Percentiles rank a stretch among this genome's conserved stretches.
phyloP scores from a whole-genome alignment of 257 asterid genomes.

The Cruciata laevipes region DNA sequence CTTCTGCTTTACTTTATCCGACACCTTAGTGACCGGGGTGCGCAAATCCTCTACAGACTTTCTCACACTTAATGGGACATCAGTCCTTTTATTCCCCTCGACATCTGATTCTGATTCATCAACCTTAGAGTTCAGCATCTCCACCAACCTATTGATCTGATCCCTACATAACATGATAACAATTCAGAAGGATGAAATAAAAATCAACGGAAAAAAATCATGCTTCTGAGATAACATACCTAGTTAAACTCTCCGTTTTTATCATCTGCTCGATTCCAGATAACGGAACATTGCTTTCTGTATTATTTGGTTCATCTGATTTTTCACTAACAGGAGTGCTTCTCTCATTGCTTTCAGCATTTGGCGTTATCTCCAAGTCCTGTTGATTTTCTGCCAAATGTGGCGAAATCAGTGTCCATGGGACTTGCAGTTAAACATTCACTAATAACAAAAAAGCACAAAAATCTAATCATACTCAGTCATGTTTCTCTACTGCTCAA shows the following conservation, averaged over 20 bases:
- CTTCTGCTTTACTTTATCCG: constrained; percentile 31
- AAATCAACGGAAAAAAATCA: neutral
- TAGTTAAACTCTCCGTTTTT: constrained; percentile 52
- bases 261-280: constrained; percentile 64
- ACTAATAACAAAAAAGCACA: neutral
- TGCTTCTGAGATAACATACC: constrained; percentile 28
- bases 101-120: constrained; percentile 19
- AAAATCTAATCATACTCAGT: neutral
- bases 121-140: constrained; percentile 50
- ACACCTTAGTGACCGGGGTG: constrained; percentile 31
- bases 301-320: constrained; percentile 21
- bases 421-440: neutral
- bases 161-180: constrained; percentile 43
- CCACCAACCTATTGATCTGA: constrained; percentile 55
- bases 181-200: neutral
- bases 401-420: neutral
- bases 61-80: constrained; percentile 26
- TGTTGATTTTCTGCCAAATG: constrained; percentile 13
- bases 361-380: constrained; percentile 15
- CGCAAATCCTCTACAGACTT: constrained; percentile 28
- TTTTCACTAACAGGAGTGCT: constrained; percentile 31
- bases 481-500: too few species aligned
- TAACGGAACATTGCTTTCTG: constrained; percentile 32
- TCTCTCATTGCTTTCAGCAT: constrained; percentile 18
- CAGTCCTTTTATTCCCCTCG: constrained; percentile 33